These are phyloP conservation scores for Starmerella sp. DNA, from an alignment of 805 yeast species.

Conservation along the genomic window DNA sequence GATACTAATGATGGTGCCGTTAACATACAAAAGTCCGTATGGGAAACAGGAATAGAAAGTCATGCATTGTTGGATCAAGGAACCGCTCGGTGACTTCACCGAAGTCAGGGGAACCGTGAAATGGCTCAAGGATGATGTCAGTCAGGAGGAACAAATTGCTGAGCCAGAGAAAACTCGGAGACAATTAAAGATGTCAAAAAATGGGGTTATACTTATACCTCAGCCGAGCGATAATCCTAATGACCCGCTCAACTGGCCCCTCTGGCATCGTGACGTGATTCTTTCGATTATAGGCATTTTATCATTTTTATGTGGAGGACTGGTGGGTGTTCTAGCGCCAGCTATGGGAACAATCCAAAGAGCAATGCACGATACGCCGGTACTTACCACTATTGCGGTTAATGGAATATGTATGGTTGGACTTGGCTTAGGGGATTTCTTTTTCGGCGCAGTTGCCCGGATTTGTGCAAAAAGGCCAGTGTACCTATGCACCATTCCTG, in stretches of 20 bases:
- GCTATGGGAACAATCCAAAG: background rate
- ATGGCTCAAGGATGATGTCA: background rate
- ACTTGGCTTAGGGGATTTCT: background rate
- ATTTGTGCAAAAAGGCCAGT: background rate
- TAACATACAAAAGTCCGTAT: background rate
- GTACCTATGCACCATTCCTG: background rate
- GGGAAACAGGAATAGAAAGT: background rate
- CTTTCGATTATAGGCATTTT: slow-evolving; percentile 26
- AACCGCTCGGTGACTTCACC: background rate
- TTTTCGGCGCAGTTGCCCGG: background rate
- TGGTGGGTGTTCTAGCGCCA: background rate
- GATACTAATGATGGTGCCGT: background rate
- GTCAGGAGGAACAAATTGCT: background rate
- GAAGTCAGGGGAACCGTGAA: background rate
- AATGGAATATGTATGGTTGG: slow-evolving; percentile 1
- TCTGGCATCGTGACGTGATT: slow-evolving; percentile 36
- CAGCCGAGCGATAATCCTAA: slow-evolving; percentile 56
- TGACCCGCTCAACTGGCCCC: slow-evolving; percentile 57
- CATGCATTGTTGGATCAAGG: background rate
- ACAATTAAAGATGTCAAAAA: background rate
- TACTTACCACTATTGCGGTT: background rate
- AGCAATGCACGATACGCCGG: background rate
- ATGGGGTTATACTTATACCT: slow-evolving; percentile 43
- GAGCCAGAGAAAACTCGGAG: too few relatives aligned
- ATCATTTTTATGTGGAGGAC: background rate